Evolutionary conservation across 768 basidiomycete species (phyloP), one percentile per base, ranked within the genome.

Genomic region (Gloeostereum incarnatum): DNA sequence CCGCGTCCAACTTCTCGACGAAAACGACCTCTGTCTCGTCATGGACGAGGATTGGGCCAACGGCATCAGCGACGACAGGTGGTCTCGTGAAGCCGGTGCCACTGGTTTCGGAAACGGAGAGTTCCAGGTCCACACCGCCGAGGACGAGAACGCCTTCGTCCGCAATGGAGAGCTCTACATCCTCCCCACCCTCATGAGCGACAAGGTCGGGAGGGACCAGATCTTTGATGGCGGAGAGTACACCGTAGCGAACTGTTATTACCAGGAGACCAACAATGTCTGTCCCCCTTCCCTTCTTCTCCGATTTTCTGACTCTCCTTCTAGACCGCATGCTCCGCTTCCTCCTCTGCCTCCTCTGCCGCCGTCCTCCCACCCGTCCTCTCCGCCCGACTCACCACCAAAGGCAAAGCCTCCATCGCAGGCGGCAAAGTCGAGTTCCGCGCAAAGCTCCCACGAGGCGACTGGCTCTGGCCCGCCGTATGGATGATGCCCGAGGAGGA

Each of bases 31-130:
- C 42, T 86, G 85, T 44, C 52, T 74, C 19, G 75, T 92, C 13
- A 55, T 93, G 36, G 63, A 81, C 39, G 90, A 92, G 33, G 59
- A 85, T 33, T 93, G 89, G 49, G 48, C 35, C 38, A 53, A 59
- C 46, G 60, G 62, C 13, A 25, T 53, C 13, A 52, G 76, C 1
- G 66, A 75, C 31, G 52, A 58, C 20, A 66, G 63, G n/a, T 90
- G 88, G 84, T 62, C 62, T 21, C 69, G 64, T 24, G 85, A 89
- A 32, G 67, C 88, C 40, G 71, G 80, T 44, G 58, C 85, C 27
- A 79, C 81, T 35, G 88, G 87, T 2, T 90, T 81, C 51, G 85
- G 84, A 13, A 82, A 80, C 41, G 72, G 69, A 11, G 76, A 87
- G 46, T 92, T 92, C 55, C 74, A 90, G 53, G 87, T 88, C 73